Base-by-base conservation (phyloP, 768 basidiomycete genomes). In the Mycena metata region DNA sequence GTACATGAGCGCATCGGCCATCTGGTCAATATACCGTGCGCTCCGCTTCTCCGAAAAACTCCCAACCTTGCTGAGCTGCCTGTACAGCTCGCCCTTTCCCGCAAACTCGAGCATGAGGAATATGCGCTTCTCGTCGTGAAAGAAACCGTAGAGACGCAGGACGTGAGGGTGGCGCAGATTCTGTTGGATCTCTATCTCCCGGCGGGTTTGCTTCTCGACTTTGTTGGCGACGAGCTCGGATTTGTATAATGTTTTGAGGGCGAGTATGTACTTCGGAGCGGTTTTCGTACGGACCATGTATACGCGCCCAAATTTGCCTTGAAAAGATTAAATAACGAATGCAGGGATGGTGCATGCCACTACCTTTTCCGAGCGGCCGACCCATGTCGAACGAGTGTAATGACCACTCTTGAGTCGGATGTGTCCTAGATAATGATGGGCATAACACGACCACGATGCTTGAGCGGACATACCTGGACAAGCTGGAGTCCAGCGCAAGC, bases 71-170 rank as follows among this genome's bases (percentile, higher is more conserved):
- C 89, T 90, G 60, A 99, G 88, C 73, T 98, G 96, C 80, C 94
- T 97, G 84, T 99, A 99, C 55, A 99, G 85, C 79, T 99, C 98
- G 35, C 98, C 98, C 74, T 96, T 95, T 55, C 92, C 96, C 0
- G 96, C 97, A 76, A 98, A 99, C 77, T 99, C 98, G 74, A 99
- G 89, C 91, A 99, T 97, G 66, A 99, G 86, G 81, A 98, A 98
- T 73, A 99, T 98, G 24, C 97, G 92, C 77, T 97, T 96, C 77
- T 94, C 91, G 79, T 99, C 98, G 82, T 99, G 96, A 84, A 99
- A 99, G 84, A 96, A 98, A 39, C 97, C 96, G 72, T 98, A 97
- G 12, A 99, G 85, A 11, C 97, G 90, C 13, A 99, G 86, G 74
- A 99, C 90, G 78, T 99, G 91, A 1, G 97, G 97, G 78, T 99